Evolutionary conservation across 1,284 basidiomycete species (phyloP).

Genomic region (Cryptococcus deneoformans): DNA sequence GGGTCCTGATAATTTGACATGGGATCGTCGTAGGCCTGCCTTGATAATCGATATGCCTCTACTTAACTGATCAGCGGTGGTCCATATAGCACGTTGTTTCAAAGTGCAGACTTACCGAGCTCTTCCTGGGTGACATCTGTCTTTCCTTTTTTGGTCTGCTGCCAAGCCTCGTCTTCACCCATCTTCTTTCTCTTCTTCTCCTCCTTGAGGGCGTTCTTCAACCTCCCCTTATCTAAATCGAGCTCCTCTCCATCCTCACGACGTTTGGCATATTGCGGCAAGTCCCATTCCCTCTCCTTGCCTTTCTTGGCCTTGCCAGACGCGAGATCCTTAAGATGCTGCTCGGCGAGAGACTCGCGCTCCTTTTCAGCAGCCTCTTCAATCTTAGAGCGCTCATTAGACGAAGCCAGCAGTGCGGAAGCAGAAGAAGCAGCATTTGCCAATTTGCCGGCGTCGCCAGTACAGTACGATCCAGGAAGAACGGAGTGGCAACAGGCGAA

Average conservation of each 20-base stretch:
- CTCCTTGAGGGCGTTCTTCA: conserved; percentile 68
- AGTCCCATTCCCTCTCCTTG: conserved; percentile 52
- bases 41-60: conserved; percentile 49
- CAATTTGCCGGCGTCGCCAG: conserved; percentile 80
- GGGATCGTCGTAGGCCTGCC: conserved; percentile 48
- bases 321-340: conserved; percentile 40
- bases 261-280: conserved; percentile 40
- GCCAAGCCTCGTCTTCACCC: conserved; percentile 55
- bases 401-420: conserved; percentile 59
- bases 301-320: conserved; percentile 36
- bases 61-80: not conserved
- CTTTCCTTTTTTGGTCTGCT: conserved; percentile 47
- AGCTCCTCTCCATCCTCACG: conserved; percentile 70
- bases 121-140: conserved; percentile 88
- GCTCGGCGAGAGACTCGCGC: conserved; percentile 44
- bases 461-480: conserved; percentile 87
- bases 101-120: conserved; percentile 61
- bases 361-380: conserved; percentile 30
- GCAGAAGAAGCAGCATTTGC: conserved; percentile 70
- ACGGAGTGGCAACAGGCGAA: conserved; percentile 91
- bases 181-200: conserved; percentile 66
- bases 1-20: conserved; percentile 51
- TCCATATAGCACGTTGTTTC: not conserved
- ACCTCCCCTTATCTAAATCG: conserved; percentile 62
- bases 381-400: conserved; percentile 40